Evolutionary conservation across 768 basidiomycete species (phyloP).

Genomic region (Mrakia blollopis): DNA sequence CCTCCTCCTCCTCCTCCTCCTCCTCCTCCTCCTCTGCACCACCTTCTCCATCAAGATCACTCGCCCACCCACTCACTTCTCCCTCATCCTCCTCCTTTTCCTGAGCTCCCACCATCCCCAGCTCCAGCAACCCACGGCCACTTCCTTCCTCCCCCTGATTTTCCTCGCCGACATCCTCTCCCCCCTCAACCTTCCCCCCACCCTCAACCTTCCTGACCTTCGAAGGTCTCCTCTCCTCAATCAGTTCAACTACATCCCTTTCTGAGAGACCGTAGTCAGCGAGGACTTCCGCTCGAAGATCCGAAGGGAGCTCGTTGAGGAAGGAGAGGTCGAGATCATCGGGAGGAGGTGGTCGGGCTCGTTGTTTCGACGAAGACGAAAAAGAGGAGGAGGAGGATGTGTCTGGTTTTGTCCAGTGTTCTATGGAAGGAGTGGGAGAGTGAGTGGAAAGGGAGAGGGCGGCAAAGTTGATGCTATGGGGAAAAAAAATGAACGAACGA

Average conservation of each 20-base stretch:
- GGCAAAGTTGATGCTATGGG: slow-evolving; percentile 30
- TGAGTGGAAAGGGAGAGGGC: neutral
- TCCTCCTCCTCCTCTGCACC: neutral
- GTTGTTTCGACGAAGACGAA: neutral
- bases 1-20: neutral
- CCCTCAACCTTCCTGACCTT: neutral
- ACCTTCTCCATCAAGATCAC: neutral
- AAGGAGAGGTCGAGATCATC: slow-evolving; percentile 25
- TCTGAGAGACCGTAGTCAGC: slow-evolving; percentile 3
- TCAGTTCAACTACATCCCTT: neutral
- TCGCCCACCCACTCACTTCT: neutral
- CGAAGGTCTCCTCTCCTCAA: neutral
- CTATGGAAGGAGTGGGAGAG: neutral
- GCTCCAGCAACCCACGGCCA: too few relatives aligned
- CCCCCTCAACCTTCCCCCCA: neutral
- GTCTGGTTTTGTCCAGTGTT: slow-evolving; percentile 1
- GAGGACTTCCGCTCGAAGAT: slow-evolving; percentile 12
- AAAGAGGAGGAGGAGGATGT: neutral
- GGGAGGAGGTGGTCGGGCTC: neutral
- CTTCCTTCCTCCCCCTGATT: too few relatives aligned
- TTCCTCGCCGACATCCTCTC: neutral
- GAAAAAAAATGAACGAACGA: neutral
- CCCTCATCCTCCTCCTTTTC: neutral
- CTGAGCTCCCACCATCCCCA: too few relatives aligned
- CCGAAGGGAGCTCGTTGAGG: slow-evolving; percentile 2